Conservation (phyloP, 495 filamentous ascomycete species). For the Pyrenula massariospora region DNA sequence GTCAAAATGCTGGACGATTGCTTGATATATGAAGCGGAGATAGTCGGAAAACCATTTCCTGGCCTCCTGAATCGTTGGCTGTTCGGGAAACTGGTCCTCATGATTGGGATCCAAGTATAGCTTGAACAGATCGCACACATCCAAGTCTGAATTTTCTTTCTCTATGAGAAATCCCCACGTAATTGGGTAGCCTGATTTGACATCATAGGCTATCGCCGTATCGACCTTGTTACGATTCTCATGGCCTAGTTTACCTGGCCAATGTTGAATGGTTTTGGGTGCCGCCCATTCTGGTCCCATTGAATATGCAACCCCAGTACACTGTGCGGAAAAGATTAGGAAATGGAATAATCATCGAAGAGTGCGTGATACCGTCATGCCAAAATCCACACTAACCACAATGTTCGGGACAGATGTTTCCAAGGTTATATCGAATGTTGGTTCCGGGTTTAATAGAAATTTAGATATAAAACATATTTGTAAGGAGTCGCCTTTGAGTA, state of each 20-base stretch:
- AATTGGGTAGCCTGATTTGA: conserved; percentile 22
- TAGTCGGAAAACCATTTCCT: conserved; percentile 45
- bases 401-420: conserved; percentile 31
- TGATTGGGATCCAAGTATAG: conserved; percentile 42
- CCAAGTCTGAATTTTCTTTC: conserved; percentile 24
- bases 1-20: conserved; percentile 36
- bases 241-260: conserved; percentile 41
- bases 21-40: conserved; percentile 39
- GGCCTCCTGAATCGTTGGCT: conserved; percentile 30
- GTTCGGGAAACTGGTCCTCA: conserved; percentile 17
- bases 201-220: conserved; percentile 40
- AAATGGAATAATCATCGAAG: conserved; percentile 9
- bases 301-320: conserved; percentile 42
- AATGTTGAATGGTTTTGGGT: conserved; percentile 46
- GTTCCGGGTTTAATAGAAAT: background rate
- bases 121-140: conserved; percentile 48
- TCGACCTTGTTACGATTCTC: conserved; percentile 50
- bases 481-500: too few relatives aligned
- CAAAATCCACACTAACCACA: conserved; percentile 47
- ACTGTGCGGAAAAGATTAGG: conserved; percentile 4
- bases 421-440: background rate
- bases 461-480: background rate
- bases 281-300: conserved; percentile 28
- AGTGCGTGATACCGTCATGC: conserved; percentile 40
- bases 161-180: conserved; percentile 49